Percentiles rank a stretch among this genome's conserved stretches.
These are phyloP conservation scores for Penicillium sp. DNA, from an alignment of 2,329 filamentous ascomycete species.

Conservation along the genomic window DNA sequence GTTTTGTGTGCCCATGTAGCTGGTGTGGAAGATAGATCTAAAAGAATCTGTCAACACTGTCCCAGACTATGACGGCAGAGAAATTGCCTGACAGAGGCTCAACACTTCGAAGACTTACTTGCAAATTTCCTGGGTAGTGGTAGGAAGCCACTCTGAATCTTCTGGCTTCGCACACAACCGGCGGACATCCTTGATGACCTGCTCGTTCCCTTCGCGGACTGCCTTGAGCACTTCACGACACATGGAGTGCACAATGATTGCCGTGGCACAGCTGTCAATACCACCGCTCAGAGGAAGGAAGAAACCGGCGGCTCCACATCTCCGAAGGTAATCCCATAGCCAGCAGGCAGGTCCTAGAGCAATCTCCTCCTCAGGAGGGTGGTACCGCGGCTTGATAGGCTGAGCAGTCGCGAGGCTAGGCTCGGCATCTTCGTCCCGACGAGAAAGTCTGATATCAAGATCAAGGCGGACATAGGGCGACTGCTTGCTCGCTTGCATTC, in stretches of 20 bases:
- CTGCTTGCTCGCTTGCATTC: constrained; percentile 37
- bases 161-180: constrained; percentile 53
- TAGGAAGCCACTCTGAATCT: constrained; percentile 52
- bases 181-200: constrained; percentile 56
- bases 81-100: too few relatives aligned
- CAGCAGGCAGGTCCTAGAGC: constrained; percentile 64
- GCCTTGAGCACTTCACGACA: constrained; percentile 39
- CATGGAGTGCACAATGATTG: constrained; percentile 44
- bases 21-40: constrained; percentile 58
- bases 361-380: constrained; percentile 67
- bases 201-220: constrained; percentile 38
- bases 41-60: not conserved
- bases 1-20: constrained; percentile 70
- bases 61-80: not conserved
- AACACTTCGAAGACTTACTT: constrained; percentile 26
- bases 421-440: constrained; percentile 44
- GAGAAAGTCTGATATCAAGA: constrained; percentile 37
- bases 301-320: constrained; percentile 39
- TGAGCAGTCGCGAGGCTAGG: constrained; percentile 48
- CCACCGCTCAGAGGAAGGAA: constrained; percentile 44
- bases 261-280: constrained; percentile 43
- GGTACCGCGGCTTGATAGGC: constrained; percentile 52
- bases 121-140: constrained; percentile 61
- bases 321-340: constrained; percentile 53
- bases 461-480: constrained; percentile 39